Evolutionary conservation across 129 eudicot species (phyloP).

Genomic region (Helichrysum umbraculigerum): DNA sequence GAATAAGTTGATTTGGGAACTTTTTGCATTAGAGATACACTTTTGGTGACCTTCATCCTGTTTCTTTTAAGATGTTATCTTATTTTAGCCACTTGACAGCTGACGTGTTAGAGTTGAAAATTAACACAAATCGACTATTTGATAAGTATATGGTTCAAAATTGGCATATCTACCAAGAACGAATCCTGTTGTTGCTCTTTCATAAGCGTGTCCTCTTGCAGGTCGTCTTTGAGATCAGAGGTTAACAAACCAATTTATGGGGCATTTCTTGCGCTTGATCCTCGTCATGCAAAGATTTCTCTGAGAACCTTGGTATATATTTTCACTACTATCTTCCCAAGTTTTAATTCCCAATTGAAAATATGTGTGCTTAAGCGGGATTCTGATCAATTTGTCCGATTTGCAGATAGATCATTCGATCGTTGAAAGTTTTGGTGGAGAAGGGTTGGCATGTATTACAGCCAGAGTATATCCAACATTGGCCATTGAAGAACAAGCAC

Average conservation of each 20-base stretch:
- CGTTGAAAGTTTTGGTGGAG: slow-evolving; percentile 58
- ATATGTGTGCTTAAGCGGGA: background rate
- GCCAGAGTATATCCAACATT: slow-evolving; percentile 59
- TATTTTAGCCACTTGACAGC: background rate
- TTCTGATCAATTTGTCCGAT: background rate
- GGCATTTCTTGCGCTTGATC: slow-evolving; percentile 49
- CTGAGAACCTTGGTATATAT: slow-evolving; percentile 49
- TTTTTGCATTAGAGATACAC: background rate
- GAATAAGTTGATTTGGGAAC: background rate
- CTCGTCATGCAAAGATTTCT: slow-evolving; percentile 36
- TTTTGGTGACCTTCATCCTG: background rate
- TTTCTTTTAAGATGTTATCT: background rate
- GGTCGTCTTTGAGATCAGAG: slow-evolving; percentile 52
- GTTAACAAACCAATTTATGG: slow-evolving; percentile 42
- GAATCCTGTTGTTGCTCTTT: background rate
- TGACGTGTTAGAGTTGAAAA: too few relatives aligned
- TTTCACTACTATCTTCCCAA: background rate
- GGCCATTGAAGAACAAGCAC: slow-evolving; percentile 44
- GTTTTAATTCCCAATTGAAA: background rate
- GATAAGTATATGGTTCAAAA: background rate
- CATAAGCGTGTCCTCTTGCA: slow-evolving; percentile 12
- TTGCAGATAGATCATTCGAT: slow-evolving; percentile 66
- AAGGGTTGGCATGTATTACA: slow-evolving; percentile 55
- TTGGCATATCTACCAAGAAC: background rate
- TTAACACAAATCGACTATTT: background rate